Evolutionary conservation across 345 rosid genomes (phyloP), one percentile per base, ranked within the genome.

Genomic region (Excoecaria cochinchinensis): DNA sequence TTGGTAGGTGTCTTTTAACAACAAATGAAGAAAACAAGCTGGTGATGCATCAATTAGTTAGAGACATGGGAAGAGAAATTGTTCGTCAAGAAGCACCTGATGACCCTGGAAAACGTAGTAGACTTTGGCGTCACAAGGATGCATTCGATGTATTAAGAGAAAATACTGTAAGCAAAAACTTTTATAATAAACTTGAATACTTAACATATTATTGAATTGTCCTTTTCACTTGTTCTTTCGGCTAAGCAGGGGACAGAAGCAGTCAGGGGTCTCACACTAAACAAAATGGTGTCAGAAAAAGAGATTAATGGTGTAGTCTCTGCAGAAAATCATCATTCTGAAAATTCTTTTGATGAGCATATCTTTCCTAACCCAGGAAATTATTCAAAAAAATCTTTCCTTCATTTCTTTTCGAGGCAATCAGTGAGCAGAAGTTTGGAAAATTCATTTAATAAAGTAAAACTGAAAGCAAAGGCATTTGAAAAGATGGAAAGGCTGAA

Each of bases 11-110:
- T 69, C 25, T 69, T 25, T 51, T 69, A 50, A 69, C 72, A 69
- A 69, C 52, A 9, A 69, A 69, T 69, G 72, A 69, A 69, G 72
- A 40, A 4, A 69, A 51, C 44, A 69, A 69, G 42, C 21, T 69
- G 72, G 52, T 51, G 60, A 69, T 69, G 60, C 72, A 69, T 69
- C 72, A 50, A 51, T 69, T 69, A 36, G 14, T 69, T 51, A 31
- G 60, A 69, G 72, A 69, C 46, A 52, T 69, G 72, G 72, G 72
- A 36, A 51, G 72, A 69, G 72, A 69, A 69, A 69, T 69, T 31
- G 72, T 69, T 69, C 72, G 72, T 31, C 72, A 52, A 69, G 72
- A 69, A 52, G 56, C 72, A 51, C 72, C 72, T 8, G 72, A 69
- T 40, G 72, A 69, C 13, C 72, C 72, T 17, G 72, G 72, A 21